Conservation (phyloP, 805 yeast genomes). For the Tetrapisispora pingtungensis region DNA sequence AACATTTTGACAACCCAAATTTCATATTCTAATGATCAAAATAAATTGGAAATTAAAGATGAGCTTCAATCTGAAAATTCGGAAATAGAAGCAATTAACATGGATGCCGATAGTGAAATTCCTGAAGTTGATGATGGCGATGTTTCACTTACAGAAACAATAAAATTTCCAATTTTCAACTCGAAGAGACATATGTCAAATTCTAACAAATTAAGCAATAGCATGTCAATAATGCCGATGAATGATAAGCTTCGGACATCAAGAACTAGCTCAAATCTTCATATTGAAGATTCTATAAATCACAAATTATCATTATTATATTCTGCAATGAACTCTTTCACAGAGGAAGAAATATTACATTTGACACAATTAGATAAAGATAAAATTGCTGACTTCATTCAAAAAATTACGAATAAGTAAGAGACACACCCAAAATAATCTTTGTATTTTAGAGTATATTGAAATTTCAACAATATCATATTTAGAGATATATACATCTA, state of each 20-base stretch:
- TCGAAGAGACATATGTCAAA: neutral
- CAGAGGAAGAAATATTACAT: neutral
- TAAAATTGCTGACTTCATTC: neutral
- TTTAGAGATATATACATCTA: too few relatives aligned
- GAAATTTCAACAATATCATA: too few relatives aligned
- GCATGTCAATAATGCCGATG: neutral
- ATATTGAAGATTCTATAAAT: neutral
- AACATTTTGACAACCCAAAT: neutral
- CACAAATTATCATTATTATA: neutral
- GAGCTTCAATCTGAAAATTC: neutral
- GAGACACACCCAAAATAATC: too few relatives aligned
- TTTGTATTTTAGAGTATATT: too few relatives aligned
- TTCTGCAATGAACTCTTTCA: neutral
- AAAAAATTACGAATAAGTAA: too few relatives aligned
- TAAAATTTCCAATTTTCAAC: slow-evolving; percentile 16
- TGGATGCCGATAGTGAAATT: neutral
- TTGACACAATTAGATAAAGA: neutral
- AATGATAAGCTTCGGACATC: neutral
- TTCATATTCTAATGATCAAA: neutral
- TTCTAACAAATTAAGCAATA: slow-evolving; percentile 2
- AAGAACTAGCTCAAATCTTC: neutral
- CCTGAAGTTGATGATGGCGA: slow-evolving; percentile 1
- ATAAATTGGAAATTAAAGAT: neutral
- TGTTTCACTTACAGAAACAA: neutral
- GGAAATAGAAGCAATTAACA: neutral